Evolutionary conservation across 2,329 filamentous ascomycete species (phyloP), one percentile per base, ranked within the genome.

Genomic region (Scedosporium apiospermum): DNA sequence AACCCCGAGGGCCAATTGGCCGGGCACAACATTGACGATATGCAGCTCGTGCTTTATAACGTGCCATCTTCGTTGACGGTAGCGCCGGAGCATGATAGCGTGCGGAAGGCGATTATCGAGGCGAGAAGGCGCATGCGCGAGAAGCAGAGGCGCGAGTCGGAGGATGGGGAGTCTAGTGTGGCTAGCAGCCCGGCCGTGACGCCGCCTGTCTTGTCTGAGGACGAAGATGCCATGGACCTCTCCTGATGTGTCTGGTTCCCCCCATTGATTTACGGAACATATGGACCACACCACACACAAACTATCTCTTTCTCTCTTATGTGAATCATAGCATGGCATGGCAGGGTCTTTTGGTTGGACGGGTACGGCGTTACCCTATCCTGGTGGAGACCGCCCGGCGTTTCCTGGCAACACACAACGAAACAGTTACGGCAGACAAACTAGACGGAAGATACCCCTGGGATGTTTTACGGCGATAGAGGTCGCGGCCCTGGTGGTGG

Each of bases 21-120:
- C 41, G 64, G 62, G 7, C 55, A 57, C 57, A 60, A 63, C 6
- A 73, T 84, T 42, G 84, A 80, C 3, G 81, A 80, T 66, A 85
- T 83, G 85, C 78, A 95, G 83, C 72, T 98, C 65, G 89, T 99
- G 16, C 83, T 98, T 44, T 98, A 98, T 75, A 84, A 81, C 65
- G 86, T 95, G 59, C 92, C 93, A 6, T 81, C 82, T 58, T 92
- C 90, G 16, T 74, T 97, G 66, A 88, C 85, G 0, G 83, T 96
- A 21, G 86, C 91, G 0, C 82, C 86, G 71, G 87, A 90, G 66
- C 82, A 88, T 34, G 88, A 93, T 72, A 88, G 83, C 65, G 90
- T 96, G 65, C 82, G 91, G 64, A 91, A 88, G 73, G 91, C 91
- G 7, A 92, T 97, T 66, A 79, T 93, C 61, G 93, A 96, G 72